Base-by-base conservation (phyloP, 208 protist species). In the Acanthamoeba royreba region DNA sequence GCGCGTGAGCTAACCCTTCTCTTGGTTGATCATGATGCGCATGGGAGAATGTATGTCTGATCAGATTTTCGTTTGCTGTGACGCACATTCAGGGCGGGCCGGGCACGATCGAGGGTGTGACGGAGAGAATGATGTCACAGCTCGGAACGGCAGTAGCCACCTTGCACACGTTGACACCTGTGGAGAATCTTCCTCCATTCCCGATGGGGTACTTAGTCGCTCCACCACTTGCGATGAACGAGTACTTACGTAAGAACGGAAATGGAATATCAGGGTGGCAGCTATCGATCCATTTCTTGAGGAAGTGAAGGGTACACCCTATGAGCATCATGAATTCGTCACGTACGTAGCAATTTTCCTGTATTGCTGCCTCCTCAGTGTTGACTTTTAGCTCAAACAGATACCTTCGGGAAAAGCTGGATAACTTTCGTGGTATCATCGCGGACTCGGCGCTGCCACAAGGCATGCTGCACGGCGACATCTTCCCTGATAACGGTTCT, bases 391-490 rank as follows among this genome's bases (percentile, higher is more conserved):
- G 13, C n/a, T 4, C 7, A 9, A 35, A 9, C n/a, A 66, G 69
- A 5, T 81, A 25, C 25, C 38, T 85, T 35, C 22, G 74, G 1
- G n/a, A 53, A 28, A 53, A 31, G 74, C 45, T 85, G 15, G 38
- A 85, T n/a, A 1, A 5, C 43, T 53, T 85, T 28, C 40, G 45
- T n/a, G 74, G 45, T n/a, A 28, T 53, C 35, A 35, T 85, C 40
- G 74, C 40, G 25, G 74, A 85, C 45, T 43, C 74, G 40, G 38
- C 74, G 19, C 81, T 89, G 13, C 81, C 81, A 15, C 81, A 63
- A 13, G 81, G 81, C 45, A 89, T 89, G 43, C 11, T 89, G 22
- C 81, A 89, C 52, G 81, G 81, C 31, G 81, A 89, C 81, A 89
- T 89, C 81, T 89, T 89, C 40, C 81, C 49, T 31, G 81, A 89